phyloP scores from a whole-genome alignment of 352 stramenopile species.

The Phytopythium sindhum region DNA sequence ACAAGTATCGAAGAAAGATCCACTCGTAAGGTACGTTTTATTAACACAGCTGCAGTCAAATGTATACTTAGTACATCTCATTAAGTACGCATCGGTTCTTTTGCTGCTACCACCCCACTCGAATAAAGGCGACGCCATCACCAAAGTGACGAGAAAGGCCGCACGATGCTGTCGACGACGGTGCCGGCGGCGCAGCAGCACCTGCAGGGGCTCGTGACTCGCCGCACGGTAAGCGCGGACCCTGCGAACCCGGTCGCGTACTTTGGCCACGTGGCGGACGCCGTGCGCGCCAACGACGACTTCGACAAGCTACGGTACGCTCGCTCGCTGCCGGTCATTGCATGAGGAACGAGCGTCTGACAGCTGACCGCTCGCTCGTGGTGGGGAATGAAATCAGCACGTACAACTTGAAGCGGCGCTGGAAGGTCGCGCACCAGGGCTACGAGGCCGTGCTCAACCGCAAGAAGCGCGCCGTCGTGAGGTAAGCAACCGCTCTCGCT shows the following conservation, averaged over 20 bases:
- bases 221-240: constrained; percentile 44
- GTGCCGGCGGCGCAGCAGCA: constrained; percentile 34
- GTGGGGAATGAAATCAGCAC: constrained; percentile 19
- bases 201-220: constrained; percentile 60
- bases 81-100: not conserved
- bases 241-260: constrained; percentile 62
- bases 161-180: not conserved
- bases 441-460: constrained; percentile 76
- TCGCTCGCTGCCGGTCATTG: not conserved
- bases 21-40: not conserved
- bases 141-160: not conserved
- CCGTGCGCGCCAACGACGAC: constrained; percentile 48
- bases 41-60: accelerated
- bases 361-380: constrained; percentile 1
- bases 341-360: not conserved
- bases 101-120: not conserved
- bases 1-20: constrained; percentile 2
- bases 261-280: constrained; percentile 67
- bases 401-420: constrained; percentile 69
- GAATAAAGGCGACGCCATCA: not conserved
- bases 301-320: constrained; percentile 50
- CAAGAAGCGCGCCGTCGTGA: constrained; percentile 52
- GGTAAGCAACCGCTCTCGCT: constrained; percentile 8
- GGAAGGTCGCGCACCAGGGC: constrained; percentile 52
- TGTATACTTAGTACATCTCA: not conserved